Evolutionary conservation across 192 early-diverging fungal species (phyloP).

Genomic region (Entomortierella beljakovae): DNA sequence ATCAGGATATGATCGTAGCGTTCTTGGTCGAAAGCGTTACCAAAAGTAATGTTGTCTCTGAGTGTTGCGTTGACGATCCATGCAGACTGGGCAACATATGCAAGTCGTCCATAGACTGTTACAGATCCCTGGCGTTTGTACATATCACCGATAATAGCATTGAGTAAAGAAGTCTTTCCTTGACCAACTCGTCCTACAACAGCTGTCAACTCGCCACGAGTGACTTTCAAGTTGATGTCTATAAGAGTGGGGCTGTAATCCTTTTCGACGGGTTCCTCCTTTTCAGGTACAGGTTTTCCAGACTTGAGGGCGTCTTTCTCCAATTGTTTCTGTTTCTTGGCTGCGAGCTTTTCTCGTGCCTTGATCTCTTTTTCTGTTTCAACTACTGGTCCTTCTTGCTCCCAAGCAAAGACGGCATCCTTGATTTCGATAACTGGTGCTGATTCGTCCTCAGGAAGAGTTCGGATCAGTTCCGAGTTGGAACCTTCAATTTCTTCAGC

Average conservation of each 20-base stretch:
- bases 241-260: conserved; percentile 23
- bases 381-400: background rate
- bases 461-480: background rate
- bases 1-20: conserved; percentile 60
- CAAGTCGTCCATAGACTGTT: conserved; percentile 63
- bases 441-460: conserved; percentile 6
- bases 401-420: conserved; percentile 36
- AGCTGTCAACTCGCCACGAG: conserved; percentile 26
- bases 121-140: conserved; percentile 65
- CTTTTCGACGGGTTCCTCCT: conserved; percentile 15
- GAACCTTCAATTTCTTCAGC: conserved; percentile 73
- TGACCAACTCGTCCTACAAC: conserved; percentile 77
- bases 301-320: conserved; percentile 30
- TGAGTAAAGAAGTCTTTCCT: conserved; percentile 80
- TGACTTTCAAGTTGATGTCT: conserved; percentile 1
- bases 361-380: too few relatives aligned
- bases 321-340: conserved; percentile 21
- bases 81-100: conserved; percentile 64
- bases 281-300: conserved; percentile 28
- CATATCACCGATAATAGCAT: conserved; percentile 86
- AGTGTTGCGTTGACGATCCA: conserved; percentile 40
- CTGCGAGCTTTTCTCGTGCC: conserved; percentile 16
- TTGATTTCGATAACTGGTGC: conserved; percentile 14
- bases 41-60: conserved; percentile 54
- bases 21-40: conserved; percentile 9